Evolutionary conservation across 2,329 filamentous ascomycete genomes (phyloP).

Genomic region (Venturia asperata): DNA sequence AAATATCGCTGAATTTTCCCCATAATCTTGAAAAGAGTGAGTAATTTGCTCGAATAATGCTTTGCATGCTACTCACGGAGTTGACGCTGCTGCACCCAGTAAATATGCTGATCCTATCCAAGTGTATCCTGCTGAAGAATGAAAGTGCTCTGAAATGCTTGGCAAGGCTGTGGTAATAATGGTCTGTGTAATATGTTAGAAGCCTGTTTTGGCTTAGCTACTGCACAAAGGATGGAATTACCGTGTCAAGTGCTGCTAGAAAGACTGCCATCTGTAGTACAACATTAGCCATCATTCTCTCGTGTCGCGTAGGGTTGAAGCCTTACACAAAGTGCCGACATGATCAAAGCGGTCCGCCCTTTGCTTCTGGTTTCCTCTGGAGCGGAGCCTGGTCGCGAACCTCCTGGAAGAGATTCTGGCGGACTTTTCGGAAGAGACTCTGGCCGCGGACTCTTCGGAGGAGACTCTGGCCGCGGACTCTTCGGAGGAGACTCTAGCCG

Average conservation of each 20-base stretch:
- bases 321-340: constrained; percentile 18
- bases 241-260: constrained; percentile 20
- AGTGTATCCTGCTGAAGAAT: constrained; percentile 20
- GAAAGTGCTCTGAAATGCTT: constrained; percentile 21
- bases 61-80: constrained; percentile 24
- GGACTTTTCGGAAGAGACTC: too few species aligned
- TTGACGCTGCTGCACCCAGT: constrained; percentile 32
- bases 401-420: neutral
- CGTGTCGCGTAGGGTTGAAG: neutral
- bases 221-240: neutral
- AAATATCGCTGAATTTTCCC: constrained; percentile 36
- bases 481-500: too few species aligned
- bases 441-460: too few species aligned
- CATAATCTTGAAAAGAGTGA: constrained; percentile 26
- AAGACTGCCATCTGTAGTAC: constrained; percentile 21
- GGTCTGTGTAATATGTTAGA: constrained; percentile 12
- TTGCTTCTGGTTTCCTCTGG: constrained; percentile 14
- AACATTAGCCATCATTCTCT: neutral
- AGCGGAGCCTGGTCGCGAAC: neutral
- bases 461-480: too few species aligned
- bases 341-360: constrained; percentile 18
- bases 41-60: neutral
- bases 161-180: constrained; percentile 21
- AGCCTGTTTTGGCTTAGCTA: neutral
- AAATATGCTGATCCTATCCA: constrained; percentile 31